Evolutionary conservation across 495 filamentous ascomycete genomes (phyloP).

Genomic region (Massariosphaeria phaeospora): DNA sequence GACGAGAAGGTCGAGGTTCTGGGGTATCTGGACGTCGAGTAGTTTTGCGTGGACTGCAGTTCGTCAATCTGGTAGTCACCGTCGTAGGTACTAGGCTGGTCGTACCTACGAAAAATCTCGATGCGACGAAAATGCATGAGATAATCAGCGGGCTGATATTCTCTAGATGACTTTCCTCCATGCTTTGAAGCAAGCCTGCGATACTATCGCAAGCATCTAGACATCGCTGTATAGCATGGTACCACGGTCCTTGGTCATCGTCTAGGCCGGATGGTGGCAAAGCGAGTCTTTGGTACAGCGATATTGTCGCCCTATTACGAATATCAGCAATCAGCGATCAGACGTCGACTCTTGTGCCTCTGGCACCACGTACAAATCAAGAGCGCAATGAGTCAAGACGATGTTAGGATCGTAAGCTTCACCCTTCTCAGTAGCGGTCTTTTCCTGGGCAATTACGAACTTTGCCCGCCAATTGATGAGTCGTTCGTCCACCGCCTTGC

Average conservation of each 20-base stretch:
- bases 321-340: neutral
- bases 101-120: constrained; percentile 36
- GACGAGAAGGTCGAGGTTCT: constrained; percentile 21
- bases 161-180: constrained; percentile 34
- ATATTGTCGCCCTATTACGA: constrained; percentile 33
- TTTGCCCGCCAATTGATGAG: constrained; percentile 35
- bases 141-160: constrained; percentile 38
- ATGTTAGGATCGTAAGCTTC: constrained; percentile 22
- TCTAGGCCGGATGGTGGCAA: constrained; percentile 25
- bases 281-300: constrained; percentile 33
- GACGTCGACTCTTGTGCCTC: no score
- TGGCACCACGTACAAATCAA: constrained; percentile 11
- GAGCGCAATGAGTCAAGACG: constrained; percentile 30
- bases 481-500: constrained; percentile 34
- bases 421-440: constrained; percentile 22
- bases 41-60: constrained; percentile 16
- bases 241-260: constrained; percentile 30
- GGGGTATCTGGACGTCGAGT: constrained; percentile 19
- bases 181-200: constrained; percentile 26
- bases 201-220: constrained; percentile 38
- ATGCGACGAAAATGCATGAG: constrained; percentile 35
- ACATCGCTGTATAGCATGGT: constrained; percentile 38
- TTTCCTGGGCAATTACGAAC: constrained; percentile 17
- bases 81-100: neutral
- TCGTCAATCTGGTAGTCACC: neutral